A percentile compares a stretch with the other conserved stretches of the same genome.
phyloP scores from a whole-genome alignment of 768 basidiomycete genomes.

The Russula griseocarnosa region DNA sequence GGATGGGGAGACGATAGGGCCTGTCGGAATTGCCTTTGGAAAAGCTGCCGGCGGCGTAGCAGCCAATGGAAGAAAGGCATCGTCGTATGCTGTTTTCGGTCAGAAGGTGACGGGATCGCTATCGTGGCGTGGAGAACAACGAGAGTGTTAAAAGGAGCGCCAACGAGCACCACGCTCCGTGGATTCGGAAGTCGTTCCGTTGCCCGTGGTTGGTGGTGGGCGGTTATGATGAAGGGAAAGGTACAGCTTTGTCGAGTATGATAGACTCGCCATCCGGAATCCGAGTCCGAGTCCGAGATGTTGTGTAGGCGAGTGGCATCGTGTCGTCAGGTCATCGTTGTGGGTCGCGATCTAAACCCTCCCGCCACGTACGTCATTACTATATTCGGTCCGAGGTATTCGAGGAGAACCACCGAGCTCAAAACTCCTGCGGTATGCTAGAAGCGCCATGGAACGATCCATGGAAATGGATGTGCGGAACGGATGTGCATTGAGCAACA shows the following conservation, averaged over 20 bases:
- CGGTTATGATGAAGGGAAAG: neutral
- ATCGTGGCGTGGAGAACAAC: neutral
- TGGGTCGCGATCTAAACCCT: neutral
- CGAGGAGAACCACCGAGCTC: neutral
- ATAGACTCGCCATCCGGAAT: neutral
- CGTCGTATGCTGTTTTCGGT: neutral
- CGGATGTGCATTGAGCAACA: neutral
- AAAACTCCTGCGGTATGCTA: neutral
- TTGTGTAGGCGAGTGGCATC: neutral
- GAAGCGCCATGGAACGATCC: constrained; percentile 2
- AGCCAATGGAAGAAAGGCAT: neutral
- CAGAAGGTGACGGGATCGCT: neutral
- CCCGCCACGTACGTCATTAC: constrained; percentile 21
- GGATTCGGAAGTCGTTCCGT: neutral
- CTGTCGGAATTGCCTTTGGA: neutral
- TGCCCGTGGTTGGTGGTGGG: neutral
- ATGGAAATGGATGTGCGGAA: constrained; percentile 3
- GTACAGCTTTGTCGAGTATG: neutral
- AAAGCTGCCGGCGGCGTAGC: neutral
- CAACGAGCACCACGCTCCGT: neutral
- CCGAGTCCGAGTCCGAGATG: neutral
- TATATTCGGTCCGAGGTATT: neutral
- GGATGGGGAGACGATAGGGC: neutral
- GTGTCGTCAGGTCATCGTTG: neutral
- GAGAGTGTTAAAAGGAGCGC: too few species aligned